Base-by-base conservation (phyloP, 1,284 basidiomycete genomes). In the Phenoliferia sp. region DNA sequence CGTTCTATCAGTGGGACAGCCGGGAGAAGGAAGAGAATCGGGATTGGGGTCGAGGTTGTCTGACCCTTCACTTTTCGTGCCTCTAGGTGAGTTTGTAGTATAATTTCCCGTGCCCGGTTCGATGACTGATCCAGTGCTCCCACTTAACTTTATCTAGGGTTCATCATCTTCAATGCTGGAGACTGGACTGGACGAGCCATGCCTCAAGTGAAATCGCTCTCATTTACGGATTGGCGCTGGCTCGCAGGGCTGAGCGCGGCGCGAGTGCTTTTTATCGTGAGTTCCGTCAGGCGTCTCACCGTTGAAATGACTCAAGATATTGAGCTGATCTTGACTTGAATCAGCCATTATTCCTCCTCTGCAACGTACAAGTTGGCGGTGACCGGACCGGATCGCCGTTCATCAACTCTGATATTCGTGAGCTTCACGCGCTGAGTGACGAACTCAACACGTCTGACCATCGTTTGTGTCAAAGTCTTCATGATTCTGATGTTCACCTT, bases 101-200 rank as follows among this genome's bases (percentile, higher is more conserved):
- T n/a, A n/a, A n/a, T n/a, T n/a, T n/a, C n/a, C n/a, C n/a, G n/a
- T n/a, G n/a, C n/a, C n/a, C n/a, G n/a, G n/a, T n/a, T n/a, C n/a
- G n/a, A n/a, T n/a, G n/a, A n/a, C n/a, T n/a, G n/a, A n/a, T n/a
- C n/a, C n/a, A n/a, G n/a, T n/a, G n/a, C n/a, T n/a, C n/a, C n/a
- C n/a, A n/a, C n/a, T n/a, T n/a, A n/a, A n/a, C n/a, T n/a, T n/a
- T n/a, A 26, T 5, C 9, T 26, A 52, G 48, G 72, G 3, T 78
- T 78, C 59, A 68, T 76, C 3, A 62, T 76, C 29, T 78, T 78
- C 54, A 73, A 74, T 17, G 65, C 67, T 1, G 75, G 75, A 26
- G 77, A 78, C 58, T 77, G 74, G 74, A 58, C 75, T 31, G 77
- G 77, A 0, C 63, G 77, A 36, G 58, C 73, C 10, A 29, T 78